These are phyloP conservation scores for Aspergillus fumigatiaffinis DNA, from an alignment of 2,329 filamentous ascomycete genomes.

Conservation along the genomic window DNA sequence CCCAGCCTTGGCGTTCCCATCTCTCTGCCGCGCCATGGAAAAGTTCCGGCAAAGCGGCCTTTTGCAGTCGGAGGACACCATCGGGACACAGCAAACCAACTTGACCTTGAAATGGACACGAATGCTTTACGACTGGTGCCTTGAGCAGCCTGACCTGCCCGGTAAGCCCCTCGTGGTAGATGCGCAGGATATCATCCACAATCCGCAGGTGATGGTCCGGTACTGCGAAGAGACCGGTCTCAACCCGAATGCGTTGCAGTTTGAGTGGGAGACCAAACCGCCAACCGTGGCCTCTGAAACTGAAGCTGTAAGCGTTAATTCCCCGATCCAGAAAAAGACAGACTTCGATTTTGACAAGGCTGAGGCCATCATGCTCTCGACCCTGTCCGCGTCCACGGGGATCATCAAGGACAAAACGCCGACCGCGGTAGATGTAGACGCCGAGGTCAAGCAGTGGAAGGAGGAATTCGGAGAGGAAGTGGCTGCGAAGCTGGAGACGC, in stretches of 20 bases:
- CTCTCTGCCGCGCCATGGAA: slow-evolving; percentile 30
- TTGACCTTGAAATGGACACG: slow-evolving; percentile 31
- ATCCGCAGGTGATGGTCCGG: slow-evolving; percentile 24
- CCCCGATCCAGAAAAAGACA: not conserved
- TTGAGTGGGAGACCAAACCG: slow-evolving; percentile 25
- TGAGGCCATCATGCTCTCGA: slow-evolving; percentile 22
- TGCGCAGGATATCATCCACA: slow-evolving; percentile 37
- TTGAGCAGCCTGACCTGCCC: slow-evolving; percentile 17
- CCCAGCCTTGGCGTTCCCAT: slow-evolving; percentile 38
- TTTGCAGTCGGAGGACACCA: slow-evolving; percentile 13
- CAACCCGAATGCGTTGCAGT: slow-evolving; percentile 27
- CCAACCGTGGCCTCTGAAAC: no score
- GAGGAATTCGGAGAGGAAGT: slow-evolving; percentile 31
- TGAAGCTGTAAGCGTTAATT: no score
- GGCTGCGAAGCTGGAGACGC: slow-evolving; percentile 21
- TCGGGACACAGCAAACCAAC: slow-evolving; percentile 14
- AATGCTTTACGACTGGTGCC: slow-evolving; percentile 34
- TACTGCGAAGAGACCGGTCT: slow-evolving; percentile 29
- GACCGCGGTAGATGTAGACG: slow-evolving; percentile 28
- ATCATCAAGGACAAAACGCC: slow-evolving; percentile 31
- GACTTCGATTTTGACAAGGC: not conserved
- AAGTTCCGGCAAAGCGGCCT: slow-evolving; percentile 14
- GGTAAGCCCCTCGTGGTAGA: slow-evolving; percentile 31
- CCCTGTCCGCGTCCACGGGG: slow-evolving; percentile 29
- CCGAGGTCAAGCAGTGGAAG: slow-evolving; percentile 34